phyloP scores from a whole-genome alignment of 176 grass and related monocot genomes.

The Musa itinerans region DNA sequence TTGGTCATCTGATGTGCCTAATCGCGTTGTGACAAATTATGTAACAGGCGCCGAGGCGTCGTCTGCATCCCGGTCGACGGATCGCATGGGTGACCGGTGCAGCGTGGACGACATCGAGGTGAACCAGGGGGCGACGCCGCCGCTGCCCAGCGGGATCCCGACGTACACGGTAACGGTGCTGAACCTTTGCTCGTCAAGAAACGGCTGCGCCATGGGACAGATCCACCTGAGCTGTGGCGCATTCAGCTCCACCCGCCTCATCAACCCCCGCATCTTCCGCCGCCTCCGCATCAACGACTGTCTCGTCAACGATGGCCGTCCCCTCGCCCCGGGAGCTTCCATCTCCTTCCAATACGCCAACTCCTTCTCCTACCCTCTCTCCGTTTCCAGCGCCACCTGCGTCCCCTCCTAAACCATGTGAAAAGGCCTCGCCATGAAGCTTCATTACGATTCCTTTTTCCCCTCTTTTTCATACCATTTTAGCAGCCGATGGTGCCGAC shows the following conservation, averaged over 20 bases:
- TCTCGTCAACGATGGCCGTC: conserved; percentile 68
- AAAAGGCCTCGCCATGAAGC: too few relatives aligned
- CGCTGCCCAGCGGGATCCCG: conserved; percentile 41
- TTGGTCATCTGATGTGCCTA: background rate
- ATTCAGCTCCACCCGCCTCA: conserved; percentile 70
- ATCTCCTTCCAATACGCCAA: conserved; percentile 82
- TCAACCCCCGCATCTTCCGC: conserved; percentile 66
- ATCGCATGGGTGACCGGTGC: conserved; percentile 20
- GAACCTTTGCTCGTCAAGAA: conserved; percentile 36
- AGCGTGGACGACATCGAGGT: conserved; percentile 36
- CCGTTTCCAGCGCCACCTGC: conserved; percentile 23
- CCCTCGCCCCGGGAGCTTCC: conserved; percentile 42
- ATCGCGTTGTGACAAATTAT: background rate
- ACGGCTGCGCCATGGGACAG: conserved; percentile 30
- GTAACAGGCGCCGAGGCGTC: background rate
- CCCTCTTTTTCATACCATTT: too few relatives aligned
- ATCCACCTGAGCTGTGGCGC: conserved; percentile 84
- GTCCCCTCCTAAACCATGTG: background rate
- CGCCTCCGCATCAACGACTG: conserved; percentile 53
- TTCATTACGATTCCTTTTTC: too few relatives aligned
- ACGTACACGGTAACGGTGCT: conserved; percentile 70
- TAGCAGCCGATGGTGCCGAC: too few relatives aligned
- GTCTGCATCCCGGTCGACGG: background rate
- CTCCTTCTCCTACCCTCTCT: conserved; percentile 34
- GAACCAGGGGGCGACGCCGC: conserved; percentile 31